Base-by-base conservation (phyloP, 1,139 yeast genomes). In the Kodamaea anthophila region DNA sequence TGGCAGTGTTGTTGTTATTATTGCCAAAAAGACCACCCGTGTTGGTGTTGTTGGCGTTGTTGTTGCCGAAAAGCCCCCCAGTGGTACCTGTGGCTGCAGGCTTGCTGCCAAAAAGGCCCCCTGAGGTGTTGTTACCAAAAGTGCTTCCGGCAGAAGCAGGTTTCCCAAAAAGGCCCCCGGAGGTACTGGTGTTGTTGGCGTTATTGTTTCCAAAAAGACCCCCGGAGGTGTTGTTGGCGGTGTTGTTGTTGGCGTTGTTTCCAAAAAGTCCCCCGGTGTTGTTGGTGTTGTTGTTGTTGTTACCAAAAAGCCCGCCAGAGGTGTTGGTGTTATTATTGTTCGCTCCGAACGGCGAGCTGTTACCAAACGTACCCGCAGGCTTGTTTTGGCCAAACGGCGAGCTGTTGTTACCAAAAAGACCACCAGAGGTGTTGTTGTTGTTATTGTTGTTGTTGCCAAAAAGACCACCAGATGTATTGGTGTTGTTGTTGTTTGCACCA, bases 211-310 rank as follows among this genome's bases (percentile, higher is more conserved):
- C 21, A 27, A 41, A 41, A 24, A 34, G 33, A 9, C 26, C 5
- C 7, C 30, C 24, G 7, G 21, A 26, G 10, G 48, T 33, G 33
- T 40, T 42, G 30, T 42, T 15, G 20, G 29, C 31, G 24, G 27
- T 24, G 19, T 23, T 28, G 20, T 21, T 21, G 23, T 23, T 27
- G 9, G 29, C 34, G 23, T 23, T 27, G 9, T 26, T 34, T n/a
- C 69, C 69, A 40, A 61, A 58, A n/a, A 55, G 37, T 1, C 59
- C 58, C 18, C 56, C 52, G 14, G 52, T 30, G 2, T 46, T 47
- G 26, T 35, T 39, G n/a, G 41, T 19, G 23, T 13, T 13, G 23
- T 5, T 34, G 20, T 28, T 27, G 23, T 26, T 23, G 13, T 26
- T 31, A 15, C 40, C 31, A 21, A 44, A 44, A 9, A 39, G 12